Conservation (phyloP, 2,329 filamentous ascomycete species). For the Exophiala calicioides region DNA sequence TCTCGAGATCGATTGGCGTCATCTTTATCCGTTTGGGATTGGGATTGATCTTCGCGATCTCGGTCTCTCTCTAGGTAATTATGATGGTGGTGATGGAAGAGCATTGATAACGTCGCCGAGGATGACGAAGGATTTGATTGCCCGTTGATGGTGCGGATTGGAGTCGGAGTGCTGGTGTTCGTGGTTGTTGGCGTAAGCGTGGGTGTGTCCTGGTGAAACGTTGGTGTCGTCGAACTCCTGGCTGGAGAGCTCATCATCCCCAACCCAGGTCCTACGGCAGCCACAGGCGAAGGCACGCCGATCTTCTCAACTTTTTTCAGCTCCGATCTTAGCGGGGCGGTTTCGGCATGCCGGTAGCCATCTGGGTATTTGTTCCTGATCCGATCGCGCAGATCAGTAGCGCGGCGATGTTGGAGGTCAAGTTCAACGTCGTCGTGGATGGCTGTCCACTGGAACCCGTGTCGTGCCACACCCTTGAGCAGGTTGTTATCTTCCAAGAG, state of each 20-base stretch:
- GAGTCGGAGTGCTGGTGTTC: conserved; percentile 3
- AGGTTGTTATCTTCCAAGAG: conserved; percentile 59
- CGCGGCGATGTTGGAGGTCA: conserved; percentile 52
- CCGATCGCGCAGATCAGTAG: conserved; percentile 63
- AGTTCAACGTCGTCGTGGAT: conserved; percentile 59
- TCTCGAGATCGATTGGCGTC: conserved; percentile 2
- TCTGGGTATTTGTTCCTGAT: conserved; percentile 62
- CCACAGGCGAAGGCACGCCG: conserved; percentile 3
- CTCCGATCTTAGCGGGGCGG: conserved; percentile 31
- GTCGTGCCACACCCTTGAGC: conserved; percentile 58
- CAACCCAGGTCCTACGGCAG: conserved; percentile 1
- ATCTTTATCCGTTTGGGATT: conserved; percentile 15
- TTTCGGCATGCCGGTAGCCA: conserved; percentile 54
- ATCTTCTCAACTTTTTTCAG: conserved; percentile 27
- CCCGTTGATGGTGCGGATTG: conserved; percentile 1
- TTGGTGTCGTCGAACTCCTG: neutral
- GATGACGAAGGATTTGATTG: conserved; percentile 7
- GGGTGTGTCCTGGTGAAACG: neutral
- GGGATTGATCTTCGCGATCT: too few species aligned
- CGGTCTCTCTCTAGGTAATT: too few species aligned
- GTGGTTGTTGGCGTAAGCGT: neutral
- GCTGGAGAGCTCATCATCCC: neutral
- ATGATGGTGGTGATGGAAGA: conserved; percentile 10
- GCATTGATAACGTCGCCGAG: conserved; percentile 13
- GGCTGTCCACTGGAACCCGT: conserved; percentile 61